phyloP scores from a whole-genome alignment of 371 early-diverging fungal species.

The Batkoa obscura region DNA sequence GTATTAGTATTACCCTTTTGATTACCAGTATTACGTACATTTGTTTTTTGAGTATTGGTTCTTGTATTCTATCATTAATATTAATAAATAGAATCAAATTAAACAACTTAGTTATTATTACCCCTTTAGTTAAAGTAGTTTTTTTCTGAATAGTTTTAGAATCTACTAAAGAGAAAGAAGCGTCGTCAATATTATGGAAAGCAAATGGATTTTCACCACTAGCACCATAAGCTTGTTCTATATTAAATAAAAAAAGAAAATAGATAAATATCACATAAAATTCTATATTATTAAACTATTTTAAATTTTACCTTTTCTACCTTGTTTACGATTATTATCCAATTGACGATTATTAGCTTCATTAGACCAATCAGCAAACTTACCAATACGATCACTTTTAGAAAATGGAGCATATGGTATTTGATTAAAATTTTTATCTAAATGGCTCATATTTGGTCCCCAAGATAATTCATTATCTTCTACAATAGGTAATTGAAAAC shows the following conservation, averaged over 20 bases:
- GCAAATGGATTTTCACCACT: conserved; percentile 72
- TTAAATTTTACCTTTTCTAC: not conserved
- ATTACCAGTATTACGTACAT: no score
- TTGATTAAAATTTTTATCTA: conserved; percentile 45
- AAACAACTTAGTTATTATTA: not conserved
- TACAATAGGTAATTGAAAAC: conserved; percentile 46
- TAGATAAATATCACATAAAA: not conserved
- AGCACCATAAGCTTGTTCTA: conserved; percentile 69
- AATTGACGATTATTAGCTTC: conserved; percentile 24
- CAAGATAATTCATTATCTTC: conserved; percentile 52
- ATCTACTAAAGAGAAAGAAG: conserved; percentile 90
- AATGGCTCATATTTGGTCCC: conserved; percentile 39
- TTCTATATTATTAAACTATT: no score
- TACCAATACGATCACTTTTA: conserved; percentile 85
- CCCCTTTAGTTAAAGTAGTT: conserved; percentile 15
- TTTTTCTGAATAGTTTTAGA: conserved; percentile 54
- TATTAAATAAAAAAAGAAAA: not conserved
- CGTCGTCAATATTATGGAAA: conserved; percentile 79
- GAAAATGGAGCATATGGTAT: conserved; percentile 93
- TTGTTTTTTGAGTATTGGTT: no score
- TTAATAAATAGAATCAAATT: not conserved
- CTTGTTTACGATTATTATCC: not conserved
- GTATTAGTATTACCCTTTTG: no score
- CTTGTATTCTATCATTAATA: no score
- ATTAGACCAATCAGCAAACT: conserved; percentile 79